phyloP scores from a whole-genome alignment of 345 rosid genomes.

The Turritis glabra region DNA sequence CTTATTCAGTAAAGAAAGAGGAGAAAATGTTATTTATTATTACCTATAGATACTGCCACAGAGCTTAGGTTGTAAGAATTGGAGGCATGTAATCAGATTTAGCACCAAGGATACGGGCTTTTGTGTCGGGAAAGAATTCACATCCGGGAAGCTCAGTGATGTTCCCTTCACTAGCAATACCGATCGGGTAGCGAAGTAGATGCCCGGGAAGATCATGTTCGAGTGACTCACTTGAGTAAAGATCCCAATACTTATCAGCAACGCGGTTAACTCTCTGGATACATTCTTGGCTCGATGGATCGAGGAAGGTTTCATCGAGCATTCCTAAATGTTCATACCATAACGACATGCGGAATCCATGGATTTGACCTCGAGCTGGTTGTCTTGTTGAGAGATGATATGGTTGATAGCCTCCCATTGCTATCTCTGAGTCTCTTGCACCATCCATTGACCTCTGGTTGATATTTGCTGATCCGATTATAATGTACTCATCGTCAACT shows the following conservation, averaged over 20 bases:
- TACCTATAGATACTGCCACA: conserved; percentile 9
- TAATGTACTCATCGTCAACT: conserved; percentile 99
- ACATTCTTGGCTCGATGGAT: conserved; percentile 71
- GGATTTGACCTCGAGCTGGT: conserved; percentile 92
- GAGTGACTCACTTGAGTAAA: conserved; percentile 72
- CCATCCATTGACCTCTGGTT: conserved; percentile 99
- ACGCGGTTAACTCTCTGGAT: conserved; percentile 69
- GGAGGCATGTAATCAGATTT: conserved; percentile 96
- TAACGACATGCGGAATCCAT: conserved; percentile 91
- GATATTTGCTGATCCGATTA: conserved; percentile 94
- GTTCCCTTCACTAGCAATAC: conserved; percentile 59
- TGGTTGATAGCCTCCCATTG: conserved; percentile 98
- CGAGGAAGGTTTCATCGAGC: conserved; percentile 77
- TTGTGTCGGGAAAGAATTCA: conserved; percentile 86
- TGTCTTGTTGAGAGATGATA: conserved; percentile 68
- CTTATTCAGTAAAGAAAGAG: conserved; percentile 13
- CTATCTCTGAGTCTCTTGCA: conserved; percentile 97
- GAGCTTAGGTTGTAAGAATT: conserved; percentile 74
- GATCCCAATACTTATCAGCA: conserved; percentile 92
- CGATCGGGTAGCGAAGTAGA: conserved; percentile 84
- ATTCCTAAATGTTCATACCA: conserved; percentile 99
- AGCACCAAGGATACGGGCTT: conserved; percentile 80
- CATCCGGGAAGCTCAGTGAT: conserved; percentile 71
- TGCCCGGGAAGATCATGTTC: conserved; percentile 90
- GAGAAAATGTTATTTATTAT: conserved; percentile 20